Evolutionary conservation across 257 asterid genomes (phyloP), one percentile per base, ranked within the genome.

Genomic region (Nicotiana undulata): DNA sequence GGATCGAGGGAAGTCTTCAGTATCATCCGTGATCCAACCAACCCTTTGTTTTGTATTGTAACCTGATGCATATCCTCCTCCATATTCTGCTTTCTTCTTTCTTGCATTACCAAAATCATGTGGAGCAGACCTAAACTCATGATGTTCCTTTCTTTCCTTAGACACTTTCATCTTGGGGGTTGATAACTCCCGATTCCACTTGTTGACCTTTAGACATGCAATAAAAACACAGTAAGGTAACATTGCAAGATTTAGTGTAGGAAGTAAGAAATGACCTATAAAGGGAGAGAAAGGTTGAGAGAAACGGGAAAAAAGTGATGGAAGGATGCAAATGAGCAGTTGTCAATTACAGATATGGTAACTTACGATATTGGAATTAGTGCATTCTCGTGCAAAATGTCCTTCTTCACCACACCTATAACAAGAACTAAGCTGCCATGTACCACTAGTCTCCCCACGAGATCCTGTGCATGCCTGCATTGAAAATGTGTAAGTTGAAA

Each of bases 311-410:
- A 40, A 6, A 46, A 1, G 59, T 4, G 59, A 44, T 13, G 34
- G 37, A 70, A 46, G 76, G 60, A 28, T 46, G 77, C 20, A 72
- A 72, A 40, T 40, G 31, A 66, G 28, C 17, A 80, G 76, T 7
- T 7, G 18, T 31, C 24, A 46, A 64, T 46, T 80, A 81, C 52
- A 82, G 44, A 63, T 66, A n/a, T 32, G 16, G 63, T 17, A 64
- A 76, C 82, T 61, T 83, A 93, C 98, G 90, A 79, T 88, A 31
- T 26, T 53, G 81, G 87, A 84, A 82, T 46, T 87, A 70, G 89
- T 83, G 90, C 99, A 95, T 86, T 93, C 99, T 76, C 99, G 99
- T 79, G 97, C 97, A 89, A 92, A 93, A 86, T 93, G 99, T 8
- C 98, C 99, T 63, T 66, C 90, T 44, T 83, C 80, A 58, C 98